Percentiles rank a stretch among this genome's conserved stretches.
Evolutionary conservation across 768 basidiomycete species (phyloP).

Genomic region (Phaeotremella skinneri): DNA sequence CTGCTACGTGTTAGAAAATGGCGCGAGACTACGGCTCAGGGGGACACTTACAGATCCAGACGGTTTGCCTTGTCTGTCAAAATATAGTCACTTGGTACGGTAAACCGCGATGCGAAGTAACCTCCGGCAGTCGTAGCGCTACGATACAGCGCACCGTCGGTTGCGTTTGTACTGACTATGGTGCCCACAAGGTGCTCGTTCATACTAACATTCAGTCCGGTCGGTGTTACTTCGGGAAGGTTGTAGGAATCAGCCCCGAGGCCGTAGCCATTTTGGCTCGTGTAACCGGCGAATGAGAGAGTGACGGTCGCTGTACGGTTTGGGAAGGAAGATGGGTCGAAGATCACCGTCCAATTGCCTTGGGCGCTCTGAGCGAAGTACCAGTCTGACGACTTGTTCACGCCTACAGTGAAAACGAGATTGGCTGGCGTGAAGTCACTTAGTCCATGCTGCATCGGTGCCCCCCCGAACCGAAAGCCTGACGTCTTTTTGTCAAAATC

Average conservation of each 20-base stretch:
- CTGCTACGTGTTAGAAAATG: background rate
- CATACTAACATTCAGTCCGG: slow-evolving; percentile 1
- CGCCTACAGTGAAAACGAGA: slow-evolving; percentile 3
- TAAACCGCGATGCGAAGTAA: background rate
- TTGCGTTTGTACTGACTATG: background rate
- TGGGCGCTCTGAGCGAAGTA: slow-evolving; percentile 13
- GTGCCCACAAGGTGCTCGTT: background rate
- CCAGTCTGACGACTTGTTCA: slow-evolving; percentile 8
- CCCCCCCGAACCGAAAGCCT: slow-evolving; percentile 2
- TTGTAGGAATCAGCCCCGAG: background rate
- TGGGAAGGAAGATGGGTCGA: background rate
- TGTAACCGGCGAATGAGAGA: background rate
- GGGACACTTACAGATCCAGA: background rate
- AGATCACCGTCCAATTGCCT: slow-evolving; percentile 12
- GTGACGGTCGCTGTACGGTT: background rate
- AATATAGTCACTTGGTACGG: background rate
- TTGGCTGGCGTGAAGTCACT: slow-evolving; percentile 8
- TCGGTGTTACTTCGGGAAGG: background rate
- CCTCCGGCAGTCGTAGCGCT: background rate
- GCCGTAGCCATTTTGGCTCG: background rate
- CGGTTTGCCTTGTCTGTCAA: background rate
- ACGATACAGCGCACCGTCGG: background rate
- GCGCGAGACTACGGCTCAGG: background rate
- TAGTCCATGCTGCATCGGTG: slow-evolving; percentile 8
- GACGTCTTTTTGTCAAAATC: slow-evolving; percentile 12